These are phyloP conservation scores for Pelargonium myrrhifolium DNA, from an alignment of 441 rosid genomes.

Conservation along the genomic window DNA sequence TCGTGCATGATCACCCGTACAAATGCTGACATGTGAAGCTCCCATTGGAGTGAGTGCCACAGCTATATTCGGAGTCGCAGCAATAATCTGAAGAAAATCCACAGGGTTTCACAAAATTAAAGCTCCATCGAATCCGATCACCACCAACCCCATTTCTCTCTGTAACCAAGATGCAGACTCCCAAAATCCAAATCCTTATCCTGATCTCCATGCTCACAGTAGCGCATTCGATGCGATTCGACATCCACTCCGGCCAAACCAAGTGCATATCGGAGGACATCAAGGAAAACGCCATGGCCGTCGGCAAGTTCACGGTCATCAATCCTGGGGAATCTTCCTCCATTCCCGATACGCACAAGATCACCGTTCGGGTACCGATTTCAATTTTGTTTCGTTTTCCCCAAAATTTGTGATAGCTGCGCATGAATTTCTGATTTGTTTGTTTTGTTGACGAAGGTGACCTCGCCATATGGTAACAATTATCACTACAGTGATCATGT, in stretches of 20 bases:
- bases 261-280: conserved; percentile 88
- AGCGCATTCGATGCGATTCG: conserved; percentile 52
- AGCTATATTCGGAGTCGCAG: too few relatives aligned
- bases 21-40: too few relatives aligned
- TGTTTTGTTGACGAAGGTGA: conserved; percentile 37
- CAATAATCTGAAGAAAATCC: too few relatives aligned
- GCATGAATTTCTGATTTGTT: not conserved
- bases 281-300: conserved; percentile 45
- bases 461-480: conserved; percentile 54
- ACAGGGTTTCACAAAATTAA: too few relatives aligned
- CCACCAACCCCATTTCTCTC: not conserved
- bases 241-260: conserved; percentile 48
- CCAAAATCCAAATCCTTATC: not conserved
- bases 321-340: conserved; percentile 43
- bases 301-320: conserved; percentile 53
- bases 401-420: not conserved
- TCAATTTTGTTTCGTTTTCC: not conserved
- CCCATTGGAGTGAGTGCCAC: too few relatives aligned
- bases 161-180: not conserved
- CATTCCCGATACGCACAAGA: conserved; percentile 50
- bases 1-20: too few relatives aligned
- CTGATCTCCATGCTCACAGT: not conserved
- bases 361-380: conserved; percentile 47
- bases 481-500: conserved; percentile 49
- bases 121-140: not conserved